Conservation (phyloP, 208 protist genomes). For the Leishmania arabica region DNA sequence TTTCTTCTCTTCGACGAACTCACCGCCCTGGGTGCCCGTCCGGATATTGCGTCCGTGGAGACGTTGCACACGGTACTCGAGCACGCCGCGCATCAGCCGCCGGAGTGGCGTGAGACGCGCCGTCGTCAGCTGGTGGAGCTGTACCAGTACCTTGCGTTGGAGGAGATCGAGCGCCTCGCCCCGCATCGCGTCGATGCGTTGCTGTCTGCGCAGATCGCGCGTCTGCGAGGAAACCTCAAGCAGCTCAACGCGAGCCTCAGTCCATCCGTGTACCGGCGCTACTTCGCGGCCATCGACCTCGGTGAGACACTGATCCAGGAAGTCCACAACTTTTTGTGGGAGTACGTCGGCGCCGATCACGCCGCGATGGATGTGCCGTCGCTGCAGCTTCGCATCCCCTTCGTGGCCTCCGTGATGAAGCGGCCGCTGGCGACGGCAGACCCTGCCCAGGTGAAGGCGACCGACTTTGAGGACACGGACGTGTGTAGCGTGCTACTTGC, state of each 20-base stretch:
- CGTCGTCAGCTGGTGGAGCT: conserved; percentile 81
- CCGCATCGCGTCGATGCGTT: conserved; percentile 61
- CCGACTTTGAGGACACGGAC: conserved; percentile 81
- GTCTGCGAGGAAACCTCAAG: conserved; percentile 69
- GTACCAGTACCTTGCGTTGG: conserved; percentile 77
- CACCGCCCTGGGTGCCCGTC: conserved; percentile 62
- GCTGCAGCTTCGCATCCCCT: conserved; percentile 74
- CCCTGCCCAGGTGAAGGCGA: conserved; percentile 25
- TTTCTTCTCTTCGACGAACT: conserved; percentile 90
- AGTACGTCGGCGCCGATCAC: conserved; percentile 75
- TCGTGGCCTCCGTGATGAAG: conserved; percentile 70
- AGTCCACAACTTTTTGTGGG: conserved; percentile 87
- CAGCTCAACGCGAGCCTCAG: conserved; percentile 63
- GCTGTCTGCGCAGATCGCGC: conserved; percentile 62
- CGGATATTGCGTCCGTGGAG: conserved; percentile 77
- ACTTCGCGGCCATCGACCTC: conserved; percentile 55
- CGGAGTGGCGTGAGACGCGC: conserved; percentile 83
- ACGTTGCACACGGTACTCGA: conserved; percentile 89
- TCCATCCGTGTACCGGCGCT: conserved; percentile 71
- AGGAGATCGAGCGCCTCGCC: conserved; percentile 68
- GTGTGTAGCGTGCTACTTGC: conserved; percentile 81
- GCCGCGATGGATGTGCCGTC: conserved; percentile 70
- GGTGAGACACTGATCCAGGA: conserved; percentile 62
- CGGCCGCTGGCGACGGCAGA: conserved; percentile 41
- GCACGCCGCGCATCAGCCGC: conserved; percentile 69